phyloP scores from a whole-genome alignment of 768 basidiomycete genomes.

The Auricularia cornea region DNA sequence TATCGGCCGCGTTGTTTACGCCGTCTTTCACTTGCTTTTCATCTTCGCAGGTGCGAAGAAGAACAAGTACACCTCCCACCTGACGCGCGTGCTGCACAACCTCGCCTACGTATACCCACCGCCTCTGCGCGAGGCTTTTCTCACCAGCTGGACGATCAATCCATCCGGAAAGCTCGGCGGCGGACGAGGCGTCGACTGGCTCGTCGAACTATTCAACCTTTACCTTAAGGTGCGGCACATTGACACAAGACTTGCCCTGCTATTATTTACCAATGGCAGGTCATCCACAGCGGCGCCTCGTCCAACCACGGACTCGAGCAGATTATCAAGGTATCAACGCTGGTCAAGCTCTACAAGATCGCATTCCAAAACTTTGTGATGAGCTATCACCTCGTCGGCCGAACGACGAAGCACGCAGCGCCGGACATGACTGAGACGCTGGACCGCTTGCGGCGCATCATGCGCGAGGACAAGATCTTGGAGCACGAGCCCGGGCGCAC shows the following conservation, averaged over 20 bases:
- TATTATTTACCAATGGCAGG: neutral
- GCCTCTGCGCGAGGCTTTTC: neutral
- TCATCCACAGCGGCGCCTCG: neutral
- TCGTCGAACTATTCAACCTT: neutral
- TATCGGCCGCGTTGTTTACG: neutral
- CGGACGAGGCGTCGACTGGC: neutral
- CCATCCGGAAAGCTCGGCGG: neutral
- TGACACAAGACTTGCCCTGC: neutral
- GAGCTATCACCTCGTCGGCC: constrained; percentile 18
- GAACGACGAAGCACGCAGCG: constrained; percentile 20
- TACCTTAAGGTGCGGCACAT: neutral
- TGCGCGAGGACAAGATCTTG: neutral
- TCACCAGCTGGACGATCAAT: neutral
- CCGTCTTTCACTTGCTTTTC: neutral
- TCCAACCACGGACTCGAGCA: constrained; percentile 8
- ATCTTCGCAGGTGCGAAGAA: neutral
- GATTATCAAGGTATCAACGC: constrained; percentile 11
- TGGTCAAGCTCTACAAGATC: constrained; percentile 10
- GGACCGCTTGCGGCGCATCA: constrained; percentile 8
- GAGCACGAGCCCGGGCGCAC: neutral
- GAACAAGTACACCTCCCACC: neutral
- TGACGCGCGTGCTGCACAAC: neutral
- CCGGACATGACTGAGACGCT: constrained; percentile 24
- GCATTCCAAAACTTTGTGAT: constrained; percentile 5
- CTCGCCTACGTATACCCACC: neutral